Evolutionary conservation across 768 basidiomycete species (phyloP), one percentile per base, ranked within the genome.

Genomic region (Suillus paluster): DNA sequence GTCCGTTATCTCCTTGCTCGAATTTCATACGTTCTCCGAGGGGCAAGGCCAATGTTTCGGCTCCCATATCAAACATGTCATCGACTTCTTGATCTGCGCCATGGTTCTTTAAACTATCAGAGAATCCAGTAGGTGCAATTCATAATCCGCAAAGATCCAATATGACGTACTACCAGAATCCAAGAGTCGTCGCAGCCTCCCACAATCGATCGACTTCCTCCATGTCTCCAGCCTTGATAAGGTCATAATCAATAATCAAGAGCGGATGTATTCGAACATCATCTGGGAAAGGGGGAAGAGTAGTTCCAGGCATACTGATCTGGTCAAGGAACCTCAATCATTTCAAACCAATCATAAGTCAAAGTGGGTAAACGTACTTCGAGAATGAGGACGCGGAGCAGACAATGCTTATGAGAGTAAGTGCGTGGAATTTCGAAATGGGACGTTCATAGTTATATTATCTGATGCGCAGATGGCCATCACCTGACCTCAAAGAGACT

Each of bases 121-220:
- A 12, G 57, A 25, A 11, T 30, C 19, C 30, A 21, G 58, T 14
- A 23, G 15, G 7, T 48, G 3, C 1, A 6, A 42, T 4, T 14
- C 8, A 21, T 19, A 38, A 23, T 44, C 15, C 19, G 10, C 15
- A 25, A 25, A 49, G 10, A 53, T 36, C 6, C 56, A 36, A 33
- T 45, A 30, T 15, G 34, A 80, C 82, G 67, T 67, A 83, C 80
- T 84, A 85, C 80, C 83, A 85, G 70, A 85, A 85, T 2, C 84
- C 84, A 15, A 84, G 72, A 30, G 75, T 71, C 0, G 80, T 82
- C 19, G 81, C 80, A 0, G 83, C 83, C 25, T 79, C 68, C 80
- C 80, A 84, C 21, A 85, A 76, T 56, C 67, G 75, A 9, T 79
- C 74, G 9, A 79, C 68, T 68, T 83, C 84, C 2, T 59, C 60